Conservation (phyloP, 2,329 filamentous ascomycete species). For the Hypomyces rosellus region DNA sequence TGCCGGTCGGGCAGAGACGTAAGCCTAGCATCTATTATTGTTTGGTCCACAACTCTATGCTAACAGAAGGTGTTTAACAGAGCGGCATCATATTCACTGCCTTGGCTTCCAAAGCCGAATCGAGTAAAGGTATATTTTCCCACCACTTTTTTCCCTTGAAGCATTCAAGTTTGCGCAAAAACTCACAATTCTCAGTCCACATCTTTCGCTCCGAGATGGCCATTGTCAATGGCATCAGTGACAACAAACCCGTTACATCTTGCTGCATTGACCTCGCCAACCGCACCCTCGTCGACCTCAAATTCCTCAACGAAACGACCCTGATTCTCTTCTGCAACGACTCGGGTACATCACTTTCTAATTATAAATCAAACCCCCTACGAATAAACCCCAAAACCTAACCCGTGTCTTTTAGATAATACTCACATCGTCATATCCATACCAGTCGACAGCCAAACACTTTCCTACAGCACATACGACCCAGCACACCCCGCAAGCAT, state of each 20-base stretch:
- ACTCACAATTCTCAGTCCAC: conserved; percentile 37
- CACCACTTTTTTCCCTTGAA: neutral
- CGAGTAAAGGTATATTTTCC: conserved; percentile 29
- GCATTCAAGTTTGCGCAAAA: neutral
- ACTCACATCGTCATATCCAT: conserved; percentile 25
- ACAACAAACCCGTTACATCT: conserved; percentile 31
- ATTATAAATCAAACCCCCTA: neutral
- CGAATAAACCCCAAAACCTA: neutral
- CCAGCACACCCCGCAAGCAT: conserved; percentile 12
- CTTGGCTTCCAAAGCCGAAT: conserved; percentile 32
- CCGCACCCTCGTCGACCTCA: conserved; percentile 52
- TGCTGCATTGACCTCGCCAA: conserved; percentile 36
- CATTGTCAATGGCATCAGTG: conserved; percentile 55
- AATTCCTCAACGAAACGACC: conserved; percentile 58
- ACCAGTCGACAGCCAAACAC: conserved; percentile 28
- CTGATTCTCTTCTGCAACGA: conserved; percentile 53
- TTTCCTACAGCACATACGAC: conserved; percentile 33
- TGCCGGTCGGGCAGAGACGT: conserved; percentile 29
- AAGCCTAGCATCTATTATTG: conserved; percentile 13
- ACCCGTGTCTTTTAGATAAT: conserved; percentile 19
- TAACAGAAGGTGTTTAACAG: conserved; percentile 16
- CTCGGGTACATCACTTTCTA: conserved; percentile 24
- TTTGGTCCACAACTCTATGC: neutral
- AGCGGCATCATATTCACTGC: conserved; percentile 35
- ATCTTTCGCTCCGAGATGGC: conserved; percentile 48